These are phyloP conservation scores for Oehlia diaphana DNA, from an alignment of 192 early-diverging fungal genomes.

Conservation along the genomic window DNA sequence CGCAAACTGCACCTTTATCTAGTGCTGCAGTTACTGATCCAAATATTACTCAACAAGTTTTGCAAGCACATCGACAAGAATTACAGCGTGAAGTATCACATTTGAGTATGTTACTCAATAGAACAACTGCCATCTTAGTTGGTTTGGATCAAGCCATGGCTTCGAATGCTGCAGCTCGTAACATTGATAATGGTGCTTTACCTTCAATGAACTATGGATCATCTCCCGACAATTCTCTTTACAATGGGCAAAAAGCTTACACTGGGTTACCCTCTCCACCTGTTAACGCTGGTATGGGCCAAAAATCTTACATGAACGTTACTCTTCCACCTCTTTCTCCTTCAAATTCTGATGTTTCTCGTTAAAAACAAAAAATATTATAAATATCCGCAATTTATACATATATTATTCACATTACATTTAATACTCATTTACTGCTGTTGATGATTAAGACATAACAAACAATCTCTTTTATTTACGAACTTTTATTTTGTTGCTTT, in stretches of 20 bases:
- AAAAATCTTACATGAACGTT: slow-evolving; percentile 10
- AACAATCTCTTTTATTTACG: no score
- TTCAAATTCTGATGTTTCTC: not conserved
- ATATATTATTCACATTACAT: no score
- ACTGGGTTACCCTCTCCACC: not conserved
- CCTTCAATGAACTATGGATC: not conserved
- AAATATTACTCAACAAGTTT: slow-evolving; percentile 42
- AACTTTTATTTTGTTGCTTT: no score
- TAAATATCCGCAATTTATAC: no score
- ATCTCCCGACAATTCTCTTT: not conserved
- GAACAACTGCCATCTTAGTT: slow-evolving; percentile 54
- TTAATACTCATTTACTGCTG: not conserved
- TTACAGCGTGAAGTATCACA: slow-evolving; percentile 55
- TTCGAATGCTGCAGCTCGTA: slow-evolving; percentile 24
- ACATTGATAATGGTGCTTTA: not conserved
- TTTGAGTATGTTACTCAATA: slow-evolving; percentile 49
- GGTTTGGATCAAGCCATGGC: slow-evolving; percentile 54
- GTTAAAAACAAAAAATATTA: not conserved
- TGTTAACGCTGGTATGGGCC: not conserved
- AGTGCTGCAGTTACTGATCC: slow-evolving; percentile 12
- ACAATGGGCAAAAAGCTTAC: not conserved
- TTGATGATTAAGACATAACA: no score
- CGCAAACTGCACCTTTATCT: not conserved
- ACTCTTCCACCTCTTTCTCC: slow-evolving; percentile 16
- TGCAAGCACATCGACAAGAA: slow-evolving; percentile 57